A percentile compares a stretch with the other conserved stretches of the same genome.
These are phyloP conservation scores for Ceratocystis alfenasii DNA, from an alignment of 2,329 filamentous ascomycete species.

Conservation along the genomic window DNA sequence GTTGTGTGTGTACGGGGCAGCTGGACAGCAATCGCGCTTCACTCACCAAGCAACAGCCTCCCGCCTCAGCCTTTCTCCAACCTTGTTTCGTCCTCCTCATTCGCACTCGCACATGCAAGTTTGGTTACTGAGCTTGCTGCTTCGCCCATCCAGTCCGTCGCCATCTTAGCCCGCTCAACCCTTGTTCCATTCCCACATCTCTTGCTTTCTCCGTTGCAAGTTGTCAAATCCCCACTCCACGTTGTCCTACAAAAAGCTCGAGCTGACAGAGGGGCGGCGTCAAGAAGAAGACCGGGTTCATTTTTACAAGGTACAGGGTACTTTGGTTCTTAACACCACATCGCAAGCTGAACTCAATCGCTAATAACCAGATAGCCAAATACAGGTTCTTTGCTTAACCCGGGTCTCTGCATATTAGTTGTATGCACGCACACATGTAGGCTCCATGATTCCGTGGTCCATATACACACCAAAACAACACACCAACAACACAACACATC, in stretches of 20 bases:
- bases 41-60: not conserved
- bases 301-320: slow-evolving; percentile 7
- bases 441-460: not conserved
- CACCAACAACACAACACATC: not conserved
- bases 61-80: not conserved
- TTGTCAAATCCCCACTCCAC: slow-evolving; percentile 1
- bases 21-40: not conserved
- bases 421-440: not conserved
- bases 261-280: not conserved
- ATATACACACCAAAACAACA: not conserved
- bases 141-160: too few relatives aligned
- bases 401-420: not conserved
- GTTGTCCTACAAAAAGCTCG: not conserved
- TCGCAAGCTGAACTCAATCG: not conserved
- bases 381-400: not conserved
- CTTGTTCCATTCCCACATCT: not conserved
- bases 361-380: not conserved
- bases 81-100: not conserved
- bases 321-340: not conserved
- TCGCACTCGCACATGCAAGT: too few relatives aligned
- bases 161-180: not conserved
- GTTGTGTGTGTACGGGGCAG: not conserved
- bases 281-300: not conserved
- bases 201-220: not conserved
- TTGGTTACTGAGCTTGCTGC: too few relatives aligned